Evolutionary conservation across 768 basidiomycete species (phyloP).

Genomic region (Podaxis sp.): DNA sequence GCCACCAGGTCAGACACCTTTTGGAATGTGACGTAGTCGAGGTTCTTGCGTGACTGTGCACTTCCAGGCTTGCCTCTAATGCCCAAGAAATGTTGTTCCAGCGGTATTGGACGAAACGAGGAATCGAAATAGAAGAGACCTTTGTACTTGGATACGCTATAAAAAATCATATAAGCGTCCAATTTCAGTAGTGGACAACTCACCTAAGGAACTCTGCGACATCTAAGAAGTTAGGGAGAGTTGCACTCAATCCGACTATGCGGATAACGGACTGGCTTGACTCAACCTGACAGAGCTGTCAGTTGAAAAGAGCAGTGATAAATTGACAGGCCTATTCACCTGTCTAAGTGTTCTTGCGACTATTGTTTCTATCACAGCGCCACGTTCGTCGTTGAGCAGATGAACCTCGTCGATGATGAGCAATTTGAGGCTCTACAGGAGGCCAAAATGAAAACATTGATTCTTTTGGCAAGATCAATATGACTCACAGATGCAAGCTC

Average conservation of each 20-base stretch:
- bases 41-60: conserved; percentile 68
- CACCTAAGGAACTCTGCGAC: conserved; percentile 94
- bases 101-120: conserved; percentile 92
- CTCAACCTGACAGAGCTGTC: conserved; percentile 64
- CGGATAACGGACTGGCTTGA: conserved; percentile 95
- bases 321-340: conserved; percentile 31
- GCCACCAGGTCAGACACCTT: conserved; percentile 86
- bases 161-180: neutral
- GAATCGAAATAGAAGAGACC: conserved; percentile 98
- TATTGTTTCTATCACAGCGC: conserved; percentile 97
- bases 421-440: conserved; percentile 76
- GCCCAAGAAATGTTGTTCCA: conserved; percentile 97
- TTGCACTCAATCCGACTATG: conserved; percentile 94
- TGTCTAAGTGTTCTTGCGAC: conserved; percentile 94
- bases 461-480: neutral
- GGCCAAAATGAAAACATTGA: neutral
- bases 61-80: conserved; percentile 86
- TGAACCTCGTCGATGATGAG: conserved; percentile 98
- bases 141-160: conserved; percentile 78
- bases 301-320: neutral
- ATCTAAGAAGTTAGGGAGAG: conserved; percentile 94
- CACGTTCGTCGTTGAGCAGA: conserved; percentile 94
- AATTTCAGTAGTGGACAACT: conserved; percentile 12
- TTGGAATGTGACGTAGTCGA: conserved; percentile 85
- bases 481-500: conserved; percentile 84